Evolutionary conservation across 1,284 basidiomycete species (phyloP).

Genomic region (Fomitopsis schrenkii): DNA sequence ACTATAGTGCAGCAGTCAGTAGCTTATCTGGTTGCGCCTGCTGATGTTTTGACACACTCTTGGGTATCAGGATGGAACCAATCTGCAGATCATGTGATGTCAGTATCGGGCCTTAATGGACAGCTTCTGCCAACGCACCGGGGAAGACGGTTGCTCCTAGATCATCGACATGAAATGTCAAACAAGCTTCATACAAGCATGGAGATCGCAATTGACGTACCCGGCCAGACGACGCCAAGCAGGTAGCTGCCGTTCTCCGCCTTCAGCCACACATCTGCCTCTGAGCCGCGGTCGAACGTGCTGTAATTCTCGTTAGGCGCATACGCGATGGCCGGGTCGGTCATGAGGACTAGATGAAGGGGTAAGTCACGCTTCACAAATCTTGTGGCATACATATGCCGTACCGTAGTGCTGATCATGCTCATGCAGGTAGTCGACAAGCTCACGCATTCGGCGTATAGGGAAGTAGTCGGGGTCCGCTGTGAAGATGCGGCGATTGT

Average conservation of each 20-base stretch:
- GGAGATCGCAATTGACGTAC: slow-evolving; percentile 24
- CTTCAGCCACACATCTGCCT: slow-evolving; percentile 59
- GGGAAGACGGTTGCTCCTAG: slow-evolving; percentile 60
- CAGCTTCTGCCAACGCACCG: slow-evolving; percentile 30
- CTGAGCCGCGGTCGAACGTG: slow-evolving; percentile 53
- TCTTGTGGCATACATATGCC: slow-evolving; percentile 14
- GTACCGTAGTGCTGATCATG: slow-evolving; percentile 57
- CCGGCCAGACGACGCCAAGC: slow-evolving; percentile 70
- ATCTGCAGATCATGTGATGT: slow-evolving; percentile 33
- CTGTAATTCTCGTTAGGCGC: slow-evolving; percentile 45
- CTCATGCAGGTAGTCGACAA: slow-evolving; percentile 55
- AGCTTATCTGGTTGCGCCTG: not conserved
- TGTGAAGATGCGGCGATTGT: slow-evolving; percentile 62
- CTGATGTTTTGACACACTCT: slow-evolving; percentile 30
- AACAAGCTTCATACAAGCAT: not conserved
- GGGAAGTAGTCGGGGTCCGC: slow-evolving; percentile 69
- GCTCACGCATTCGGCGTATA: slow-evolving; percentile 54
- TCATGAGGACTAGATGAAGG: slow-evolving; percentile 55
- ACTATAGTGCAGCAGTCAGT: slow-evolving; percentile 24
- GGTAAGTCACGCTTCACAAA: not conserved
- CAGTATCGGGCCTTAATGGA: not conserved
- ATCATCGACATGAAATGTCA: not conserved
- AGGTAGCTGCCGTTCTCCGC: slow-evolving; percentile 54
- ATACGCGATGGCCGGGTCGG: slow-evolving; percentile 67
- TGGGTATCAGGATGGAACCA: slow-evolving; percentile 60